These are phyloP conservation scores for Magnusiomyces ingens DNA, from an alignment of 1,139 yeast genomes.

Conservation along the genomic window DNA sequence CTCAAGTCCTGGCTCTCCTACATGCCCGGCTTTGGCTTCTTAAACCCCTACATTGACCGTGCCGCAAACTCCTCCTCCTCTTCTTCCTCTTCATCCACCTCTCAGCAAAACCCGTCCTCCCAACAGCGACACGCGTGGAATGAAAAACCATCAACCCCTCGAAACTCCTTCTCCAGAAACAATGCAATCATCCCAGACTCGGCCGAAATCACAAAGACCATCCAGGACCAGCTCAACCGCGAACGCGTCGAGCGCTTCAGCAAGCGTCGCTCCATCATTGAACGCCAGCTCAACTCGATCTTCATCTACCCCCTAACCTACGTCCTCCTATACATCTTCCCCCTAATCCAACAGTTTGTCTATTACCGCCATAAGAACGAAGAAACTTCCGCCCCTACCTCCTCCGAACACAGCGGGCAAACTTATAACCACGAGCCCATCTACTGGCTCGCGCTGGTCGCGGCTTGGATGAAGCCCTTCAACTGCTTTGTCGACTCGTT, in stretches of 20 bases:
- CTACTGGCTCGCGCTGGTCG: conserved; percentile 59
- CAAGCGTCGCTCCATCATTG: conserved; percentile 55
- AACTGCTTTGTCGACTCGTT: conserved; percentile 71
- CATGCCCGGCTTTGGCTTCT: conserved; percentile 5
- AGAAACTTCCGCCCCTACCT: neutral
- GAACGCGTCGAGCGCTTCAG: conserved; percentile 56
- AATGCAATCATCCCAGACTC: neutral
- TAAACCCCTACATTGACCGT: conserved; percentile 6
- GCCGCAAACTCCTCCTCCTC: neutral
- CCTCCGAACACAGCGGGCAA: neutral
- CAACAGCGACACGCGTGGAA: too few relatives aligned
- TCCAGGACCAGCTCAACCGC: conserved; percentile 39
- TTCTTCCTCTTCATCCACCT: neutral
- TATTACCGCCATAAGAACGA: conserved; percentile 36
- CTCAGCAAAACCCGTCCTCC: neutral
- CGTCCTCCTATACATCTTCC: conserved; percentile 72
- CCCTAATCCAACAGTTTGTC: conserved; percentile 62
- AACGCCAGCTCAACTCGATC: conserved; percentile 71
- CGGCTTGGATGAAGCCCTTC: conserved; percentile 74
- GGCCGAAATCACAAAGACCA: neutral
- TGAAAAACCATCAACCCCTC: neutral
- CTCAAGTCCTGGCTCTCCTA: conserved; percentile 4
- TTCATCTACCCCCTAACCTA: conserved; percentile 83
- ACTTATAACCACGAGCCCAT: conserved; percentile 36
- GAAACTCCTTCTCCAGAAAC: neutral